Evolutionary conservation across 148 eudicot genomes (phyloP), one percentile per base, ranked within the genome.

Genomic region (Mesembryanthemum crystallinum): DNA sequence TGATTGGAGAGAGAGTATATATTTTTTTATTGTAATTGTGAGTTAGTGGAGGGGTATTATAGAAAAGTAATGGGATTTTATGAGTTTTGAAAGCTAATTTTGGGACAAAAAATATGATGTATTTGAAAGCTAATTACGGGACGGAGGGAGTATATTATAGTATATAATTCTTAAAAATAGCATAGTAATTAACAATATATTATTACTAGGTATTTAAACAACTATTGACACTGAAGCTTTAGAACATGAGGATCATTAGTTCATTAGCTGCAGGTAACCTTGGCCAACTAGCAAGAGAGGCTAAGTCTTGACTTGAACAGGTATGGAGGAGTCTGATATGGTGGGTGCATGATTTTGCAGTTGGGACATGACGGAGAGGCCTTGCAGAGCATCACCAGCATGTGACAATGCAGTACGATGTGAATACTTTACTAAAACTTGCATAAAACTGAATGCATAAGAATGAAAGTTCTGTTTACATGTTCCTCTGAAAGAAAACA

Each of bases 341-440:
- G 85, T 27, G 92, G 91, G 81, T 91, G 98, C 84, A 89, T 71
- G 72, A 89, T 91, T 76, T 93, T 93, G 89, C 98, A 93, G 78
- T 91, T 91, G 3, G 98, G 98, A 80, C 98, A 93, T 58, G 87
- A 67, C 20, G 94, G 94, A n/a, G 97, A 86, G 20, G 91, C 85
- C 88, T 91, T 93, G 84, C 82, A 89, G 77, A 93, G 86, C 86
- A 93, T 89, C 72, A 93, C 97, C 81, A 93, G 73, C 98, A 93
- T 89, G 82, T 93, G 92, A 75, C 98, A 93, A 85, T 81, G 85
- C 78, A 83, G n/a, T n/a, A n/a, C n/a, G 80, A 77, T 68, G 80
- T 69, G 42, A 35, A 81, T 51, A 67, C 28, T 76, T 45, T 75
- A 65, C 80, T 80, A 72, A 76, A 73, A 77, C 77, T 73, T 72